Base-by-base conservation (phyloP, 2,329 filamentous ascomycete genomes). In the Nothomitra cinnamomea region DNA sequence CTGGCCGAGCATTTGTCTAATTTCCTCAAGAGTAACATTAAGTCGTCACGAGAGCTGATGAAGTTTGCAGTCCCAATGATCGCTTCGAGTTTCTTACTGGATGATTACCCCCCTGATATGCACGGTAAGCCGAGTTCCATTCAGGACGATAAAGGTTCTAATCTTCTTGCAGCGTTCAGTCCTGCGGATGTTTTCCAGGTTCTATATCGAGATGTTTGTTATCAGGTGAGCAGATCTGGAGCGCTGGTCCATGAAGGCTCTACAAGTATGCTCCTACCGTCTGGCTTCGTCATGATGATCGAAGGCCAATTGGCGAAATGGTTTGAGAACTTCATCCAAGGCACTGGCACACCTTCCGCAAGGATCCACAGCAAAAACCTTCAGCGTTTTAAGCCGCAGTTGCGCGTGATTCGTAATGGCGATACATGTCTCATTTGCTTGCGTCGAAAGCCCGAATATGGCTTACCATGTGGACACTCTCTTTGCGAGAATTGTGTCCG, bases 51-150 rank as follows among this genome's bases (percentile, higher is more conserved):
- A 52, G 54, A 58, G 54, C 55, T 62, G 24, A 61, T 48, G 6
- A 48, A 60, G 36, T 63, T 62, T 54, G 56, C 57, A 58, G 58
- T 57, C 22, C 58, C 57, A 21, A 55, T 59, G 12, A 58, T 63
- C 24, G 57, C 58, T 8, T 63, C 58, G 12, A 59, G 56, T 52
- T 51, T 63, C 12, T 40, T 63, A 12, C 54, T 63, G 24, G 58
- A 63, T 56, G 59, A 56, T 51, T 63, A 62, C 49, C 57, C 58
- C 43, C 58, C 58, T 38, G 53, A 57, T 25, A 57, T 52, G 38
- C 51, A 60, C 50, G 36, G 56, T 60, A 56, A 57, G 58, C 57
- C n/a, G 15, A 25, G 2, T 17, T 13, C 21, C 43, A 3, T 25
- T 25, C 2, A 2, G 6, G 41, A 45, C 24, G 41, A 15, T 38